Evolutionary conservation across 2,329 filamentous ascomycete genomes (phyloP), one percentile per base, ranked within the genome.

Genomic region (Parastagonospora avenae): DNA sequence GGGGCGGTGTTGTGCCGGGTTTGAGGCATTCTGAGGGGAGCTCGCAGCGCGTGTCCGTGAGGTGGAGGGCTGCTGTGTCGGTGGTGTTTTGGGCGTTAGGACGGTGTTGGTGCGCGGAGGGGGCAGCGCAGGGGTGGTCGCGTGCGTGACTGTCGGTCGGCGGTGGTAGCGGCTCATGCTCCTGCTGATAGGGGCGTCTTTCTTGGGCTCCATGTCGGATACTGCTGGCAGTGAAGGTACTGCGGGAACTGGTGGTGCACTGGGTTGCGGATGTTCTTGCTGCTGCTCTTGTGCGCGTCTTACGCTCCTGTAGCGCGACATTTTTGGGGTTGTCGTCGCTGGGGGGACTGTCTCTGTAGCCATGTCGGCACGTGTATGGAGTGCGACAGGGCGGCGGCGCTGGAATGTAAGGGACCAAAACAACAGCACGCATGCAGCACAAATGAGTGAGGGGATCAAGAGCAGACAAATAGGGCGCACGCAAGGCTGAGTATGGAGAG

Each of bases 251-350:
- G 51, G 33, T 43, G 53, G 43, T 19, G 59, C 44, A n/a, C 52
- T 24, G 15, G 55, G 56, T 16, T 62, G 57, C 36, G 42, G 52
- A 14, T 54, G 54, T 16, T 46, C 47, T 31, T 70, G 66, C 46
- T 71, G 63, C 46, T 71, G 63, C 50, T 75, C 67, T 46, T 75
- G 71, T 16, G 74, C 74, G 55, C 77, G 77, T 51, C 84, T 74
- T 48, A 85, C 81, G 28, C 82, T 83, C 57, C 82, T 77, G 70
- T 86, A 86, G 36, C 84, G 79, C 47, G 82, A 82, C 65, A 83
- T 79, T 63, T 82, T 84, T 45, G 70, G 66, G 46, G 61, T 45
- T 50, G 59, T 52, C 41, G 58, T 54, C 57, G 61, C 50, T 40
- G 67, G 56, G 44, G 58, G 52, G 38, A 66, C 54, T 51, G 59